Evolutionary conservation across 352 stramenopile species (phyloP).

Genomic region (Phytophthora palmivora): DNA sequence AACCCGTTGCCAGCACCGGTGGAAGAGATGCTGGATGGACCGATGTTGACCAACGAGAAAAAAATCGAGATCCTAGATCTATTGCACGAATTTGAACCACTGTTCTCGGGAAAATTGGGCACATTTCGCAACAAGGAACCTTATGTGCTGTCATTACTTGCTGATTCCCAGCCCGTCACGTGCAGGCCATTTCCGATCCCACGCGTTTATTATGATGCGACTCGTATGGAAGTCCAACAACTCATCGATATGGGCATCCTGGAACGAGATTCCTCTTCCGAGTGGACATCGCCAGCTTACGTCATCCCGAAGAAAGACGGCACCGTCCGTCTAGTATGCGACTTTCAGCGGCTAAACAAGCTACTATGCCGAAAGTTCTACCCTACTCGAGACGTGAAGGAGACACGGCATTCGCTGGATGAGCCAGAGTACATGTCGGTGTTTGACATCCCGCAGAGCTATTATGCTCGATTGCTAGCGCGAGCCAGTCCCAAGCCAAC

Average conservation of each 20-base stretch:
- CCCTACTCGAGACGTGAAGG: conserved; percentile 1
- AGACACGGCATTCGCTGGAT: conserved; percentile 1
- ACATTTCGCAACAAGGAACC: not conserved
- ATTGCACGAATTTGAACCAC: not conserved
- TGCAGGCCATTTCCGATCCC: not conserved
- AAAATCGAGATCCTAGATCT: not conserved
- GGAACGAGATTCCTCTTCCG: not conserved
- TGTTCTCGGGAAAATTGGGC: not conserved
- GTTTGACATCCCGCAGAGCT: conserved; percentile 1
- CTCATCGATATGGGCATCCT: not conserved
- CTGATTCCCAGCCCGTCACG: too few relatives aligned
- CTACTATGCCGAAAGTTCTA: not conserved
- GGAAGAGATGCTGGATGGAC: not conserved
- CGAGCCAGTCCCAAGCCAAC: not conserved
- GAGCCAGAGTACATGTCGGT: not conserved
- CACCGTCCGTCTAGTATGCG: not conserved
- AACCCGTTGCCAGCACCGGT: not conserved
- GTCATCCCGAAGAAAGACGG: conserved; percentile 3
- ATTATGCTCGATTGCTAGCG: conserved; percentile 1
- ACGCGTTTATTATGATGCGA: not conserved
- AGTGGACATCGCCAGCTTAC: not conserved
- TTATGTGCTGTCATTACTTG: not conserved
- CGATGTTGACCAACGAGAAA: not conserved
- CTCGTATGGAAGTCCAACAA: not conserved
- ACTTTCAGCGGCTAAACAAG: conserved; percentile 7